phyloP scores from a whole-genome alignment of 176 grass and related monocot species.

The Zea luxurians region DNA sequence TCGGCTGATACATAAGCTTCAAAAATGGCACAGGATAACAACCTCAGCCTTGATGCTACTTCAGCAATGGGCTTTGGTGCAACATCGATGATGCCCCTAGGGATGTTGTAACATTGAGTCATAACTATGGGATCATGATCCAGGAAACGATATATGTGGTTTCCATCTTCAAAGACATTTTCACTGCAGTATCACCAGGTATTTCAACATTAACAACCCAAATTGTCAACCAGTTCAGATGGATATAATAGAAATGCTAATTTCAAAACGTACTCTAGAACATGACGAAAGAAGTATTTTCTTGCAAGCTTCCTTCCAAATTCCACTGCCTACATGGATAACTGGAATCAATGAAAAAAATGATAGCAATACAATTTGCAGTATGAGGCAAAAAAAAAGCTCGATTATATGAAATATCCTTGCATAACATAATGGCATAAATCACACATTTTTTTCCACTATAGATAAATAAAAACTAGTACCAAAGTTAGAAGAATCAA shows the following conservation, averaged over 20 bases:
- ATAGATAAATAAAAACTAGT: slow-evolving; percentile 14
- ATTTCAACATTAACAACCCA: slow-evolving; percentile 19
- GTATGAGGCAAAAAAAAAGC: background rate
- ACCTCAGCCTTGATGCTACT: slow-evolving; percentile 71
- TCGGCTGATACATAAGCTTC: slow-evolving; percentile 91
- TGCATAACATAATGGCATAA: slow-evolving; percentile 27
- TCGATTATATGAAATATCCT: slow-evolving; percentile 5
- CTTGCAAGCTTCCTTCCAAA: slow-evolving; percentile 90
- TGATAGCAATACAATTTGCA: background rate
- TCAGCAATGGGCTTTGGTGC: slow-evolving; percentile 73
- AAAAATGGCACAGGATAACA: slow-evolving; percentile 70
- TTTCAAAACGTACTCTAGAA: slow-evolving; percentile 70
- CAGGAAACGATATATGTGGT: slow-evolving; percentile 81
- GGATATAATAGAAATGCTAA: slow-evolving; percentile 16
- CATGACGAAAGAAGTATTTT: slow-evolving; percentile 76
- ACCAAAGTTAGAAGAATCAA: background rate
- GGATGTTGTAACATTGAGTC: slow-evolving; percentile 88
- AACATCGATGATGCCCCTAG: slow-evolving; percentile 75
- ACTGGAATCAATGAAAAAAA: slow-evolving; percentile 10
- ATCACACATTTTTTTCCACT: background rate
- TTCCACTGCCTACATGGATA: slow-evolving; percentile 69
- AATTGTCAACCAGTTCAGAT: background rate
- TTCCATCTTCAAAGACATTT: slow-evolving; percentile 91
- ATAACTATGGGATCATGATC: slow-evolving; percentile 82
- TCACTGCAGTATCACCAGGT: slow-evolving; percentile 59